Percentiles rank a stretch among this genome's conserved stretches.
Evolutionary conservation across 2,329 filamentous ascomycete species (phyloP).

Genomic region (Zopfia rhizophila): DNA sequence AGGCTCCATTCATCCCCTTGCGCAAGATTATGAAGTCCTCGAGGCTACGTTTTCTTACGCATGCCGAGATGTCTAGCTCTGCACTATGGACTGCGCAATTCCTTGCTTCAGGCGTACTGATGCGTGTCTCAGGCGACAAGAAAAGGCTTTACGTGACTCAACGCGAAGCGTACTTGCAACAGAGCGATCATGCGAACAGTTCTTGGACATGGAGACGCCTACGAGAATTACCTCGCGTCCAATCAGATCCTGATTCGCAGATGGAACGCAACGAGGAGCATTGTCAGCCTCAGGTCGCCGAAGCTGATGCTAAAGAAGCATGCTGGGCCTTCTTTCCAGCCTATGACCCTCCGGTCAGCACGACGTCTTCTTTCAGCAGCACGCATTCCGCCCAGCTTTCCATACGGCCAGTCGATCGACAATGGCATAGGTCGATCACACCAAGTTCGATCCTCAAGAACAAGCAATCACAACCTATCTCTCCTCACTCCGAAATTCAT

Average conservation of each 20-base stretch:
- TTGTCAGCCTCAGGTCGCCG: conserved; percentile 60
- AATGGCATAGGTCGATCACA: conserved; percentile 48
- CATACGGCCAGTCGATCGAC: conserved; percentile 46
- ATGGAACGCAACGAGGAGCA: conserved; percentile 48
- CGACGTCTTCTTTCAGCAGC: conserved; percentile 58
- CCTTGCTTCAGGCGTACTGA: conserved; percentile 74
- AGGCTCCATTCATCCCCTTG: conserved; percentile 77
- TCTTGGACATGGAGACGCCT: conserved; percentile 78
- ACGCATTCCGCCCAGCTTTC: conserved; percentile 42
- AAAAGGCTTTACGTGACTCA: conserved; percentile 81
- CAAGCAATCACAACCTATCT: conserved; percentile 42
- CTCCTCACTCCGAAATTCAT: conserved; percentile 48
- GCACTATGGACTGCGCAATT: conserved; percentile 78
- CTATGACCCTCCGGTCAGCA: conserved; percentile 65
- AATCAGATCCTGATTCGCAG: conserved; percentile 54
- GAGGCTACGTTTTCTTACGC: conserved; percentile 74
- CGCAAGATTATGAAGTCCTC: conserved; percentile 80
- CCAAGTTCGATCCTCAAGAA: conserved; percentile 46
- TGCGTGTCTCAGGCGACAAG: conserved; percentile 70
- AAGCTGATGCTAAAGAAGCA: conserved; percentile 70
- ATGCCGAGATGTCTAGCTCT: conserved; percentile 77
- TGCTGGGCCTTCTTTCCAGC: conserved; percentile 75
- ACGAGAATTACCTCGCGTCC: conserved; percentile 69
- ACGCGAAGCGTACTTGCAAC: conserved; percentile 78
- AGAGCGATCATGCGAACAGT: conserved; percentile 55